Conservation (phyloP, 306 rosid genomes). For the Fagus crenata region DNA sequence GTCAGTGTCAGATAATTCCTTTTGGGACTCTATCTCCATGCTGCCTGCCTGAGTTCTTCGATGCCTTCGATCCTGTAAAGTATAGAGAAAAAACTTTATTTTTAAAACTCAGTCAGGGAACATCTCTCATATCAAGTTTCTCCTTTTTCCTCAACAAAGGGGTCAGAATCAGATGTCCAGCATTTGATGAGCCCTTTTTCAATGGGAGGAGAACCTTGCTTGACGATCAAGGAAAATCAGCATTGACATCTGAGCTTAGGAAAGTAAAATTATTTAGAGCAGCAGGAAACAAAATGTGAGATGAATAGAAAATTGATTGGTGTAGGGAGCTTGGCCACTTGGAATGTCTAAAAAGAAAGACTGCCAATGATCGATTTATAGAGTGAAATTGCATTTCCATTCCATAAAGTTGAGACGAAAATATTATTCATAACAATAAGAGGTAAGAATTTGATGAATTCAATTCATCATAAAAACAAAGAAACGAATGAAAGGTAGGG, state of each 20-base stretch:
- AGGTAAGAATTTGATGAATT: not conserved
- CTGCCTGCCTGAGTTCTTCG: conserved; percentile 64
- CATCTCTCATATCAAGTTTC: not conserved
- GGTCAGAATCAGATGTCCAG: conserved; percentile 1
- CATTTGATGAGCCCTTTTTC: not conserved
- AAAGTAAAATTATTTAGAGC: not conserved
- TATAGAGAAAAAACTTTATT: not conserved
- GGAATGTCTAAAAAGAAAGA: too few relatives aligned
- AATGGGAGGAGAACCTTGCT: not conserved
- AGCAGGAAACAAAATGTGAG: not conserved
- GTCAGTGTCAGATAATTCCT: conserved; percentile 73
- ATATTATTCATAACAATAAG: not conserved
- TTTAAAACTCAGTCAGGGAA: conserved; percentile 2
- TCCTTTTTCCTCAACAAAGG: not conserved
- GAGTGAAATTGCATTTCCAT: not conserved
- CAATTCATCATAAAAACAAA: not conserved
- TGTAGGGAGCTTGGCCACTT: not conserved
- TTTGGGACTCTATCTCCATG: conserved; percentile 74
- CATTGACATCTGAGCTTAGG: not conserved
- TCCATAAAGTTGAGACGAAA: not conserved
- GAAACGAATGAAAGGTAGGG: not conserved
- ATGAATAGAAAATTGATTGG: not conserved
- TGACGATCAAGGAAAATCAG: not conserved
- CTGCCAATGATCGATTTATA: not conserved
- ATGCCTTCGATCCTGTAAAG: conserved; percentile 77